Evolutionary conservation across 305 asterid species (phyloP).

Genomic region (Rubia peregrina): DNA sequence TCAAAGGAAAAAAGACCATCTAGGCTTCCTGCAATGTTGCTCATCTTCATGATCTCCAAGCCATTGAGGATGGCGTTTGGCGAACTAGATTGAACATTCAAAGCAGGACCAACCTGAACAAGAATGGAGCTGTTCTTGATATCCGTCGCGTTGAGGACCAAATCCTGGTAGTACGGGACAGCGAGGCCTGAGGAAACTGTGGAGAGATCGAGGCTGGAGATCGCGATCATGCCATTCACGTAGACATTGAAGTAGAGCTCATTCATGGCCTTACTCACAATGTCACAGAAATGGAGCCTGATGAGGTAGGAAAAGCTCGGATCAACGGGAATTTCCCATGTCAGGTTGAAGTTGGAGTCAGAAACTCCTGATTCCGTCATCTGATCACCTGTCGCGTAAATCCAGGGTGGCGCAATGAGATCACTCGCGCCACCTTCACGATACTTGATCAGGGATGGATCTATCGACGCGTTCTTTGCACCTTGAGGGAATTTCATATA

Average conservation of each 20-base stretch:
- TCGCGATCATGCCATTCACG: constrained; percentile 47
- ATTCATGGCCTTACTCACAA: constrained; percentile 58
- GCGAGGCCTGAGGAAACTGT: constrained; percentile 59
- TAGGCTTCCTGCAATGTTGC: constrained; percentile 71
- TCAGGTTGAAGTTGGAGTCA: constrained; percentile 67
- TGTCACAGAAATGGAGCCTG: constrained; percentile 84
- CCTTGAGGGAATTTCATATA: constrained; percentile 54
- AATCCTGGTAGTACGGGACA: constrained; percentile 64
- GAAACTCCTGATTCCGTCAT: constrained; percentile 65
- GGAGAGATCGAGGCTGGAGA: constrained; percentile 68
- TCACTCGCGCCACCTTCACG: constrained; percentile 66
- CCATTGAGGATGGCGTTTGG: constrained; percentile 83
- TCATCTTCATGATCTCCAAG: constrained; percentile 80
- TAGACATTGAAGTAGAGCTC: constrained; percentile 91
- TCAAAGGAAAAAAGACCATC: constrained; percentile 65
- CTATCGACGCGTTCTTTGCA: constrained; percentile 45
- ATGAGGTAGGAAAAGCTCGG: constrained; percentile 68
- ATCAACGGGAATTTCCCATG: constrained; percentile 72
- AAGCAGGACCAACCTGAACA: constrained; percentile 67
- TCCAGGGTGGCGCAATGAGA: constrained; percentile 54
- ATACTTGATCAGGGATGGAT: constrained; percentile 40
- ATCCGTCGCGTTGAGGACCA: constrained; percentile 61
- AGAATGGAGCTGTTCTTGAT: constrained; percentile 42
- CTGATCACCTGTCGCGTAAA: constrained; percentile 65
- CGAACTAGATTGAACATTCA: constrained; percentile 31